These are phyloP conservation scores for Termitomyces sp. DNA, from an alignment of 768 basidiomycete genomes.

Conservation along the genomic window DNA sequence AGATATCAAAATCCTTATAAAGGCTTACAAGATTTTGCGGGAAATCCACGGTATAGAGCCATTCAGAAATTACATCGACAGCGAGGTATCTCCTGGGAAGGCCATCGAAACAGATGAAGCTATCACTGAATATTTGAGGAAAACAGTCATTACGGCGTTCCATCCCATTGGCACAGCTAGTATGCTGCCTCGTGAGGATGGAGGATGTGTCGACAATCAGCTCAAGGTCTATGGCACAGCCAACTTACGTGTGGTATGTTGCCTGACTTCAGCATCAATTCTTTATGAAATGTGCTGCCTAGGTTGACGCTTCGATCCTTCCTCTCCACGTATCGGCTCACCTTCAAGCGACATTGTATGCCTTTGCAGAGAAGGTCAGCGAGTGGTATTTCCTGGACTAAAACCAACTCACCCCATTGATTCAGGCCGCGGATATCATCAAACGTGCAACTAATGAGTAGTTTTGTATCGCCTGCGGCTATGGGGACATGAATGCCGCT, in stretches of 20 bases:
- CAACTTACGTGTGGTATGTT: neutral
- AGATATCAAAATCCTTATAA: constrained; percentile 21
- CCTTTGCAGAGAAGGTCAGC: constrained; percentile 21
- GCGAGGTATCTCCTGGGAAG: constrained; percentile 6
- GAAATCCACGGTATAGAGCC: constrained; percentile 7
- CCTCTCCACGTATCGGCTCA: constrained; percentile 19
- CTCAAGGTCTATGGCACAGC: constrained; percentile 23
- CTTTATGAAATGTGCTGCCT: no score
- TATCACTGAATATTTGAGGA: constrained; percentile 7
- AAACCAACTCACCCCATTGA: no score
- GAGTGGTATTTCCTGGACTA: neutral
- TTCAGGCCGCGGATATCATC: no score
- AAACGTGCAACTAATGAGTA: no score
- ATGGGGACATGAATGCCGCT: no score
- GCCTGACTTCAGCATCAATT: neutral
- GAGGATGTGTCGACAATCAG: constrained; percentile 28
- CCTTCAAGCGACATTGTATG: constrained; percentile 17
- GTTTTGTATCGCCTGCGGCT: no score
- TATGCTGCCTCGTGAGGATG: constrained; percentile 28
- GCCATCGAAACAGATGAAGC: constrained; percentile 20
- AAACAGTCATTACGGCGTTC: constrained; percentile 3
- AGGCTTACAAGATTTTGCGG: constrained; percentile 14
- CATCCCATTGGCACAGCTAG: constrained; percentile 24
- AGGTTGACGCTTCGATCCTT: constrained; percentile 18
- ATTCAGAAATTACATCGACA: constrained; percentile 1